Evolutionary conservation across 306 rosid genomes (phyloP), one percentile per base, ranked within the genome.

Genomic region (Abrus pulchellus): DNA sequence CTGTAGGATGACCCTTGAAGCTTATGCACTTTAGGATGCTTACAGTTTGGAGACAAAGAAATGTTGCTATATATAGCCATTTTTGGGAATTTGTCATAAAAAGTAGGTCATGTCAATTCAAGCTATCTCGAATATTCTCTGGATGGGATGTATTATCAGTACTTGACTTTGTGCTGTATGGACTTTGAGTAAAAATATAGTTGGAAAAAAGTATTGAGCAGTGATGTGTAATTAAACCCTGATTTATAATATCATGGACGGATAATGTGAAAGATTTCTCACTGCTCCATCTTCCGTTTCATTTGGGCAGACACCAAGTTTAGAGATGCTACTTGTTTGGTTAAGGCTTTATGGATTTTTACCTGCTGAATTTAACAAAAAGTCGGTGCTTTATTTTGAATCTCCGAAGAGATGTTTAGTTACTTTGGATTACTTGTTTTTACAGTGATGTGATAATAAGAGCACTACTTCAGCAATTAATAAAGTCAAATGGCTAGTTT

Each of bases 1-100:
- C 97, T 75, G 82, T 95, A 86, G 94, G 91, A 85, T 90, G 90
- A 83, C 87, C 61, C 64, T 57, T 85, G 91, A 89, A 86, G 98
- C 93, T 82, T 87, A 57, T 77, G 89, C 89, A 82, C 79, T 50
- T 73, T 89, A 83, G 72, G 89, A 79, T 83, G 91, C 87, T 85
- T 87, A 77, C 89, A 47, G 68, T 85, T 75, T 89, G 93, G 83
- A 91, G 92, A 85, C 82, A 85, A 80, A 84, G 84, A 82, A 84
- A 75, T 53, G 27, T 72, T 83, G 68, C 83, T 81, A 82, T 82
- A 68, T 72, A 57, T 68, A 68, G 85, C 84, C 79, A 49, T 73
- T 36, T 55, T 63, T 76, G n/a, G 80, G 67, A 77, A 49, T 77
- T 73, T 83, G 29, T 77, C 34, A 20, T 49, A 53, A 66, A 70